Conservation (phyloP, 2,329 filamentous ascomycete genomes). For the Leptographium galeiforme region DNA sequence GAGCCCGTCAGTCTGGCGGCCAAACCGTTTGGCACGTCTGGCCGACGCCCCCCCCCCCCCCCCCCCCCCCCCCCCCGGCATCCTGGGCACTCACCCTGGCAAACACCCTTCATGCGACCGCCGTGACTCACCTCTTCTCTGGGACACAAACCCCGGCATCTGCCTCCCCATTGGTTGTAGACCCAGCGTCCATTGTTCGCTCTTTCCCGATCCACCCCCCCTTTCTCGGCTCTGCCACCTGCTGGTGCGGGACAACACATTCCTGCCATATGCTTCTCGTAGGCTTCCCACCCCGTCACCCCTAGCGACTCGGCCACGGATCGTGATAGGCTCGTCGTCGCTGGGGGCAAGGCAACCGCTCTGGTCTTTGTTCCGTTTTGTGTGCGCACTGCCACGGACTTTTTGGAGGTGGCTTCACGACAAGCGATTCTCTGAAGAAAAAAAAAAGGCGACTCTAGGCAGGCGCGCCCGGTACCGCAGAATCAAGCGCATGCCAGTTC, state of each 20-base stretch:
- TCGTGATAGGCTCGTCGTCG: not conserved
- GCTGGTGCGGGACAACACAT: not conserved
- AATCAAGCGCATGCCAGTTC: not conserved
- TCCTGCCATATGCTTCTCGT: not conserved
- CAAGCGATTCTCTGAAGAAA: not conserved
- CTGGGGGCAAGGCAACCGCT: not conserved
- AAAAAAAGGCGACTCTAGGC: constrained; percentile 1
- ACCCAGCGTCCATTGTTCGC: not conserved
- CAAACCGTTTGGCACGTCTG: no score
- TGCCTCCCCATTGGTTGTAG: not conserved
- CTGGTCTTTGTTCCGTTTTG: not conserved
- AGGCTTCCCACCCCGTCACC: not conserved
- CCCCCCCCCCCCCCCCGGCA: no score
- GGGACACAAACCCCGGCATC: not conserved
- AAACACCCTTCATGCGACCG: not conserved
- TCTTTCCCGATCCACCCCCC: not conserved
- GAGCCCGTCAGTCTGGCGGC: no score
- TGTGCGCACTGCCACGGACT: no score
- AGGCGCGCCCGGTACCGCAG: not conserved
- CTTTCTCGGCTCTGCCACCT: not conserved
- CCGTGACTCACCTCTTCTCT: not conserved
- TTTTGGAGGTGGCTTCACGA: not conserved
- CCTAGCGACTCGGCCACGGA: not conserved
- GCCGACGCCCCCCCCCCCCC: no score
- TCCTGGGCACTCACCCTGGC: no score